Evolutionary conservation across 2,329 filamentous ascomycete species (phyloP), one percentile per base, ranked within the genome.

Genomic region (Calonectria montana): DNA sequence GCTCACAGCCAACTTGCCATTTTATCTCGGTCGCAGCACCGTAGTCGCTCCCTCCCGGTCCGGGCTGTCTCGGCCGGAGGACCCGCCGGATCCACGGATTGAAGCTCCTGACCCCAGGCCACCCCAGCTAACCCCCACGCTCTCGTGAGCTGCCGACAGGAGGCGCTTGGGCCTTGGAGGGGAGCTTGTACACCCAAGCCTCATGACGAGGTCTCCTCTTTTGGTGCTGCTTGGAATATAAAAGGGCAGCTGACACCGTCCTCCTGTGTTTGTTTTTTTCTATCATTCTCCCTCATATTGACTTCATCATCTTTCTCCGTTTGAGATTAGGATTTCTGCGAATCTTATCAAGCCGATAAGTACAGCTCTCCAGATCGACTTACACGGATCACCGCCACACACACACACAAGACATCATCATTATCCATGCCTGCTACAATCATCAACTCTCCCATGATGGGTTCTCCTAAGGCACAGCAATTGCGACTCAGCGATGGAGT

Each of bases 401-500:
- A n/a, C 59, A 6, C 63, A 16, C 65, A 57, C 37, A 41, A 27
- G 25, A 35, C 23, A 41, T 47, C 29, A 16, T 48, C 21, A 48
- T 59, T 27, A 25, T 45, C 39, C 10, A 79, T 79, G 77, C 77
- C 77, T 71, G 75, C 77, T n/a, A 74, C 77, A 72, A 65, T 78
- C 43, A 45, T 78, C 69, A 61, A 71, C 55, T 69, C 76, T 67
- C 71, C 74, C 68, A 70, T 72, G 13, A 79, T 79, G 77, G 77
- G 77, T 31, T 78, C 77, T 35, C 75, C 78, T 29, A 80, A 80
- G 69, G 77, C 76, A 45, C 48, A 73, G 39, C 73, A 78, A 21
- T 59, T 79, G 48, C 76, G 78, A 65, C 76, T 80, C 31, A 65
- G 64, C 37, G 74, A 80, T 47, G 83, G 83, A 59, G 81, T 84